Evolutionary conservation across 345 rosid genomes (phyloP), one percentile per base, ranked within the genome.

Genomic region (Eucalyptus victrix): DNA sequence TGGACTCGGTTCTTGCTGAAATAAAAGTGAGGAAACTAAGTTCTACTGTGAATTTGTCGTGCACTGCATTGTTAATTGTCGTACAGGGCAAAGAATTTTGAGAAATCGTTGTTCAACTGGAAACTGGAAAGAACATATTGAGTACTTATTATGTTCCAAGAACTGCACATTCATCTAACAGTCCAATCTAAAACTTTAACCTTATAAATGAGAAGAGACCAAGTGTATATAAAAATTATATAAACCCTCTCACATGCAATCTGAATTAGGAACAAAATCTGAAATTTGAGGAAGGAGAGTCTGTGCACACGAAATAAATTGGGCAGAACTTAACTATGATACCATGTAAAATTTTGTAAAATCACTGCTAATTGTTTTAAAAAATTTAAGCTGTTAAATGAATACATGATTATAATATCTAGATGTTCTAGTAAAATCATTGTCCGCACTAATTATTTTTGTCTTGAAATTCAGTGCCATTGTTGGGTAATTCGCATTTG

Each of bases 221-320:
- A 4, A 18, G 18, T n/a, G 19, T 16, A 65, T 13, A 32, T 65
- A n/a, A n/a, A 65, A 2, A 15, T 12, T 9, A 65, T 65, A 65
- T 15, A 65, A 16, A 65, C 40, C 37, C 76, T 65, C 40, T 65
- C 19, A 7, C 40, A 32, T 65, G 5, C 37, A 65, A n/a, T 30
- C 3, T n/a, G 19, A n/a, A n/a, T n/a, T 15, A 65, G 32, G 37
- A 65, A n/a, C 5, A 16, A n/a, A 14, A n/a, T 17, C 9, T 65
- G 19, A 4, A 65, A 65, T 65, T n/a, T 8, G 40, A 65, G 5
- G 5, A 65, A n/a, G 3, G 6, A n/a, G 40, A 34, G 76, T 19
- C 10, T 4, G 12, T 34, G 34, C 76, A n/a, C 2, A 2, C 0
- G 0, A 65, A 30, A n/a, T n/a, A 16, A n/a, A n/a, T 17, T 15